A percentile compares a stretch with the other conserved stretches of the same genome.
These are phyloP conservation scores for Sanghuangporus weigelae DNA, from an alignment of 1,284 basidiomycete species.

Conservation along the genomic window DNA sequence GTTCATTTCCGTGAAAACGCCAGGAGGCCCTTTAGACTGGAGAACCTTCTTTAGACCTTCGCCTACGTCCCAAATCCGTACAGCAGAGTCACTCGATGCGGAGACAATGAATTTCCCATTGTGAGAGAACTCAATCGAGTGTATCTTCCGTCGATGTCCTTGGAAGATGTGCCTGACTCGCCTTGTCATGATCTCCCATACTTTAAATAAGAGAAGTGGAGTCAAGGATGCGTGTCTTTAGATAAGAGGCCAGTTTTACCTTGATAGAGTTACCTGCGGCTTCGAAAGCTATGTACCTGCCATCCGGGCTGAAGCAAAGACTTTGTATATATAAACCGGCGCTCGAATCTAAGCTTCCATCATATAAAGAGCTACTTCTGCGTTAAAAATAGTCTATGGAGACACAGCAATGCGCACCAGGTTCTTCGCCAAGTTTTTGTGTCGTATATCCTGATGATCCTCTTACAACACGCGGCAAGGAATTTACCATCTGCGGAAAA, in stretches of 20 bases:
- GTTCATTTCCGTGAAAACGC: conserved; percentile 70
- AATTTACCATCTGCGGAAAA: conserved; percentile 79
- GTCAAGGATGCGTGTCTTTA: background rate
- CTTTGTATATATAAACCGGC: conserved; percentile 82
- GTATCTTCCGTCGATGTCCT: conserved; percentile 88
- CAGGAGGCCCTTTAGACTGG: conserved; percentile 51
- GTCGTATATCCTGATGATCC: conserved; percentile 72
- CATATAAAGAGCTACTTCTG: conserved; percentile 53
- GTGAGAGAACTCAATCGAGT: conserved; percentile 86
- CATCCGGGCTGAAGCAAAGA: conserved; percentile 82
- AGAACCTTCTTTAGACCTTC: conserved; percentile 54
- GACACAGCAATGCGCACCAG: conserved; percentile 32
- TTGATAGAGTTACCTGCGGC: conserved; percentile 81
- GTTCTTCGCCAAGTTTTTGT: conserved; percentile 64
- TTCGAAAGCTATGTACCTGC: conserved; percentile 75
- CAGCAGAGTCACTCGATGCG: conserved; percentile 80
- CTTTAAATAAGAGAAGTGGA: conserved; percentile 37
- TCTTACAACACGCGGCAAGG: conserved; percentile 76
- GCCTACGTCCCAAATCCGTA: conserved; percentile 85
- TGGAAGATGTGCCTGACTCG: conserved; percentile 69
- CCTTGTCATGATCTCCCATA: conserved; percentile 81
- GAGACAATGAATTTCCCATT: conserved; percentile 77
- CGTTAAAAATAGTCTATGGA: background rate
- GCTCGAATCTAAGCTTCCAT: conserved; percentile 57
- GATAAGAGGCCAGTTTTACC: conserved; percentile 39